A percentile compares a stretch with the other conserved stretches of the same genome.
Conservation (phyloP, 2,329 filamentous ascomycete genomes). For the Ophiostoma triangulosporum region DNA sequence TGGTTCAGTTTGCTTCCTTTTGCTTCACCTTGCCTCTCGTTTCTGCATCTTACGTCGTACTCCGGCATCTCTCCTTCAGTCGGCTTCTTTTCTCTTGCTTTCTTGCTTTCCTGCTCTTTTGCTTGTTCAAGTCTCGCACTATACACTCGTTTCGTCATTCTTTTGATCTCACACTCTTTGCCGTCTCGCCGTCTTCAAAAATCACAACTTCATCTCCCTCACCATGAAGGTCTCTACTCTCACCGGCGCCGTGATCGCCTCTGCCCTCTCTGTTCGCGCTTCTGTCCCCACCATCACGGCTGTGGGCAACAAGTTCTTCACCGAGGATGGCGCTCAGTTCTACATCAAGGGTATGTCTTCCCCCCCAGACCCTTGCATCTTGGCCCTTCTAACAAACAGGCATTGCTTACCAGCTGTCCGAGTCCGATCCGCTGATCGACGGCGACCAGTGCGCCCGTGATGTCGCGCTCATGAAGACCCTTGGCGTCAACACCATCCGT, state of each 20-base stretch:
- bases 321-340: conserved; percentile 66
- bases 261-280: conserved; percentile 12
- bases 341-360: conserved; percentile 57
- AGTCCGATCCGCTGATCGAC: conserved; percentile 63
- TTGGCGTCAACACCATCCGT: conserved; percentile 74
- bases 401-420: conserved; percentile 54
- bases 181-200: not conserved
- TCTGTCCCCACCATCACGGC: conserved; percentile 34
- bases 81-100: too few relatives aligned
- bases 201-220: not conserved
- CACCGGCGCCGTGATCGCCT: conserved; percentile 23
- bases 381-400: conserved; percentile 30
- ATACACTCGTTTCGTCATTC: not conserved
- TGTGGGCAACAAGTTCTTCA: conserved; percentile 76
- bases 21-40: too few relatives aligned
- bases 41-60: not conserved
- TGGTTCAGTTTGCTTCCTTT: too few relatives aligned
- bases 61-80: too few relatives aligned
- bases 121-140: too few relatives aligned
- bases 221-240: conserved; percentile 27
- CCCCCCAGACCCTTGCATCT: not conserved
- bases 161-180: not conserved
- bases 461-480: conserved; percentile 59
- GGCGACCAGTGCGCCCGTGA: conserved; percentile 65
- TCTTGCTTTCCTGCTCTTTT: not conserved